These are phyloP conservation scores for Xerocomellus amylosporus DNA, from an alignment of 768 basidiomycete genomes.

Conservation along the genomic window DNA sequence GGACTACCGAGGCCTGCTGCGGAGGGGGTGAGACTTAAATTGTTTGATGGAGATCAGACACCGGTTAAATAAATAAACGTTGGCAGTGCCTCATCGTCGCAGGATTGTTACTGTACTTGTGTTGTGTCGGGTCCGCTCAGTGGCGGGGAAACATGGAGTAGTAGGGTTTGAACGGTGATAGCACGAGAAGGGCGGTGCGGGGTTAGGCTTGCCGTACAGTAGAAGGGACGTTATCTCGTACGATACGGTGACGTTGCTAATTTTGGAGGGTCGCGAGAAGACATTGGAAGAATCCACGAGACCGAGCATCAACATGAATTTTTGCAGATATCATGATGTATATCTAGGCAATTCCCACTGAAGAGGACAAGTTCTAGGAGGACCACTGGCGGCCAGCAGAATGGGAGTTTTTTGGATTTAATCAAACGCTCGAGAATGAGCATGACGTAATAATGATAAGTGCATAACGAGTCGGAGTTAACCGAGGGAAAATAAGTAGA, in stretches of 20 bases:
- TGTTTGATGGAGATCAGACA: background rate
- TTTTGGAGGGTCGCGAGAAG: background rate
- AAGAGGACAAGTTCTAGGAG: no score
- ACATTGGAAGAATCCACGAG: no score
- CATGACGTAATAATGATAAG: slow-evolving; percentile 18
- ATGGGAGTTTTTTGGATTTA: no score
- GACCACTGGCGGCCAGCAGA: no score
- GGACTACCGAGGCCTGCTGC: background rate
- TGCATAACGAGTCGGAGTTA: slow-evolving; percentile 22
- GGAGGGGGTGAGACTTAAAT: no score
- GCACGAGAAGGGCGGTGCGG: slow-evolving; percentile 1
- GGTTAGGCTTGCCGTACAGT: slow-evolving; percentile 4
- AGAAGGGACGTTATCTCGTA: background rate
- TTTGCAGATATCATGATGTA: background rate
- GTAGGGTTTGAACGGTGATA: background rate
- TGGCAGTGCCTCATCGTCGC: background rate
- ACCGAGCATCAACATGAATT: background rate
- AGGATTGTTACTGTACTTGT: background rate
- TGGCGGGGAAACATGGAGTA: background rate
- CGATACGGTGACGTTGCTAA: slow-evolving; percentile 7
- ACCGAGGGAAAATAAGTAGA: slow-evolving; percentile 25
- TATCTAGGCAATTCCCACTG: background rate
- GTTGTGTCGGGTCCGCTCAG: background rate
- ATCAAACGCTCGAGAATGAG: no score
- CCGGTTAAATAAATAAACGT: background rate